A percentile compares a stretch with the other conserved stretches of the same genome.
Conservation (phyloP, 805 yeast species). For the Ogataea pignaliae region DNA sequence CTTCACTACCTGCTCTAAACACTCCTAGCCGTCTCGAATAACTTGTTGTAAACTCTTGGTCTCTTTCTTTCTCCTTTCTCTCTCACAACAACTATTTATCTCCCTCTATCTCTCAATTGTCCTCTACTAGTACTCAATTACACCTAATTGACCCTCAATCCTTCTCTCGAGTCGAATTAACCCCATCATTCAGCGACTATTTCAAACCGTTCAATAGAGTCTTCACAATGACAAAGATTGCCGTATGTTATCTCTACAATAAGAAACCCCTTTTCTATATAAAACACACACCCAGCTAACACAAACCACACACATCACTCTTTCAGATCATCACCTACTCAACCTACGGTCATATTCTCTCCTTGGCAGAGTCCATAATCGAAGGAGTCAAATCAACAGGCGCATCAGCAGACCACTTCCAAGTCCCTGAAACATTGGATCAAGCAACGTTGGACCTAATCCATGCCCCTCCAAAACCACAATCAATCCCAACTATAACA, state of each 20-base stretch:
- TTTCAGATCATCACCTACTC: conserved; percentile 56
- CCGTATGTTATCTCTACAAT: conserved; percentile 6
- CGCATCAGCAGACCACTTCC: conserved; percentile 61
- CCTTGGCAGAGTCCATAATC: conserved; percentile 62
- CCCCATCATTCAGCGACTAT: too few relatives aligned
- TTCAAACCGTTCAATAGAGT: too few relatives aligned
- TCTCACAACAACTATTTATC: too few relatives aligned
- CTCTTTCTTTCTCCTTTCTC: too few relatives aligned
- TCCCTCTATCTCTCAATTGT: too few relatives aligned
- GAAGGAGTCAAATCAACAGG: conserved; percentile 71
- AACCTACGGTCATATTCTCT: conserved; percentile 69
- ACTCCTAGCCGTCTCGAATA: too few relatives aligned
- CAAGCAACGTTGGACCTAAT: conserved; percentile 50
- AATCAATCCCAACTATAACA: conserved; percentile 56
- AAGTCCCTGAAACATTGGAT: conserved; percentile 72
- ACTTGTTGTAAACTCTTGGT: too few relatives aligned
- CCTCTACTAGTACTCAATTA: too few relatives aligned
- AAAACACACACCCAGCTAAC: too few relatives aligned
- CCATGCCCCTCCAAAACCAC: conserved; percentile 63
- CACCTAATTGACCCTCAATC: too few relatives aligned
- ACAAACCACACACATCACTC: neutral
- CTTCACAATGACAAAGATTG: conserved; percentile 23
- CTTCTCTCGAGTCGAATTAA: too few relatives aligned
- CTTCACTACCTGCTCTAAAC: too few relatives aligned
- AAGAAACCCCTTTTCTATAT: neutral